phyloP scores from a whole-genome alignment of 2,329 filamentous ascomycete genomes.

The Cladophialophora psammophila region DNA sequence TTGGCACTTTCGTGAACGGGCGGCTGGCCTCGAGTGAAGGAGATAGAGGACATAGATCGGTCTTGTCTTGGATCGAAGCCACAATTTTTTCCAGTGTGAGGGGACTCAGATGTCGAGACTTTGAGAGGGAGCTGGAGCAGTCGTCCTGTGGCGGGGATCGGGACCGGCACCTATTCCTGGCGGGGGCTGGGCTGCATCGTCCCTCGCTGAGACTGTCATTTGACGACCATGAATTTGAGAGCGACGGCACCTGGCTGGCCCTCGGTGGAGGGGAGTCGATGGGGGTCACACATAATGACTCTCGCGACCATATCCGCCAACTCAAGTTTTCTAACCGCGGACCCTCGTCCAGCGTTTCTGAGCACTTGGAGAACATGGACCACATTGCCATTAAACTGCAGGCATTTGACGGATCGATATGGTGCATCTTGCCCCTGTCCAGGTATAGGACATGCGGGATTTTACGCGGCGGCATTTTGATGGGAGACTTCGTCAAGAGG shows the following conservation, averaged over 20 bases:
- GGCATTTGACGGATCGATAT: constrained; percentile 90
- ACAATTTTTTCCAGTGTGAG: constrained; percentile 94
- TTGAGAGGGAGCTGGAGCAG: constrained; percentile 57
- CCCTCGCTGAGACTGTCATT: constrained; percentile 54
- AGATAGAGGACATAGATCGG: constrained; percentile 67
- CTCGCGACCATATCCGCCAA: constrained; percentile 93
- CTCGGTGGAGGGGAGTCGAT: constrained; percentile 50
- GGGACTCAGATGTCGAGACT: constrained; percentile 88
- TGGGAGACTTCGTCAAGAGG: not conserved
- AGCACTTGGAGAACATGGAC: constrained; percentile 95
- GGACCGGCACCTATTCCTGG: constrained; percentile 38
- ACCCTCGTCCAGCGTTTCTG: constrained; percentile 91
- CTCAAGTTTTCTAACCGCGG: constrained; percentile 92
- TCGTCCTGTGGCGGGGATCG: constrained; percentile 32
- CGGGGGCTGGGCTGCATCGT: constrained; percentile 63
- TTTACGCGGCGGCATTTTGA: constrained; percentile 79
- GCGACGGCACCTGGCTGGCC: constrained; percentile 67
- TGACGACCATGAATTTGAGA: constrained; percentile 81
- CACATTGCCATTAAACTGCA: constrained; percentile 97
- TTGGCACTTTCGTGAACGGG: constrained; percentile 49
- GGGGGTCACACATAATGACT: constrained; percentile 77
- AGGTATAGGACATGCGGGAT: constrained; percentile 83
- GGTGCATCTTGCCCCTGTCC: constrained; percentile 89
- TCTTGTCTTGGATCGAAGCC: constrained; percentile 85
- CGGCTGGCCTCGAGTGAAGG: constrained; percentile 52